Conservation (phyloP, 352 stramenopile genomes). For the Elongisporangium undulatum region DNA sequence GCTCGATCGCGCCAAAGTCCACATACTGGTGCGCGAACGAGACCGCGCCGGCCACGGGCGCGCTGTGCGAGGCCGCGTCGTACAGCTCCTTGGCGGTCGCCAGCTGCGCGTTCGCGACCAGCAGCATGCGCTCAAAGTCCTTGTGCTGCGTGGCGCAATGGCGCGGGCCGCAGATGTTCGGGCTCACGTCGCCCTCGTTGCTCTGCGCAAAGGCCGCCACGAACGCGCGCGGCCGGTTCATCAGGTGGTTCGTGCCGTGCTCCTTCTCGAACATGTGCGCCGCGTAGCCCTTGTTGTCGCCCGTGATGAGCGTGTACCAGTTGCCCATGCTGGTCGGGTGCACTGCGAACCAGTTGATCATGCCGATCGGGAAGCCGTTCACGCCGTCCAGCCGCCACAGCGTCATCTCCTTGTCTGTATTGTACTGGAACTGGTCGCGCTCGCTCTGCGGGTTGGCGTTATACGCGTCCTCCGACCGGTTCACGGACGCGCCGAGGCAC, state of each 20-base stretch:
- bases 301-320: conserved; percentile 91
- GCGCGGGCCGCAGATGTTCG: conserved; percentile 85
- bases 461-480: conserved; percentile 88
- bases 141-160: conserved; percentile 61
- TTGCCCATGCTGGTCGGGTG: conserved; percentile 93
- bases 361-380: conserved; percentile 80
- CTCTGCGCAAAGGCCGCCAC: conserved; percentile 92
- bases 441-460: conserved; percentile 84
- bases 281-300: conserved; percentile 93
- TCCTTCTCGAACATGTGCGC: conserved; percentile 87
- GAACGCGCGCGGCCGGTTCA: conserved; percentile 83
- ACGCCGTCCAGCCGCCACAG: conserved; percentile 83
- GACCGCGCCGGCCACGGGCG: conserved; percentile 37
- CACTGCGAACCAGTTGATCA: conserved; percentile 94
- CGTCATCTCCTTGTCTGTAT: conserved; percentile 93
- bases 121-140: conserved; percentile 79
- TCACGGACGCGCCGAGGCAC: conserved; percentile 82
- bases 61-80: conserved; percentile 23
- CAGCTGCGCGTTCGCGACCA: conserved; percentile 70
- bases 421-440: conserved; percentile 63
- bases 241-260: conserved; percentile 69
- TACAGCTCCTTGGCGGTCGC: conserved; percentile 62
- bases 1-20: conserved; percentile 61
- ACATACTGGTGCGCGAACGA: conserved; percentile 69
- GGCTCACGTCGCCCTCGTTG: conserved; percentile 92